Percentiles rank a stretch among this genome's conserved stretches.
These are phyloP conservation scores for Meira nashicola DNA, from an alignment of 1,284 basidiomycete genomes.

Conservation along the genomic window DNA sequence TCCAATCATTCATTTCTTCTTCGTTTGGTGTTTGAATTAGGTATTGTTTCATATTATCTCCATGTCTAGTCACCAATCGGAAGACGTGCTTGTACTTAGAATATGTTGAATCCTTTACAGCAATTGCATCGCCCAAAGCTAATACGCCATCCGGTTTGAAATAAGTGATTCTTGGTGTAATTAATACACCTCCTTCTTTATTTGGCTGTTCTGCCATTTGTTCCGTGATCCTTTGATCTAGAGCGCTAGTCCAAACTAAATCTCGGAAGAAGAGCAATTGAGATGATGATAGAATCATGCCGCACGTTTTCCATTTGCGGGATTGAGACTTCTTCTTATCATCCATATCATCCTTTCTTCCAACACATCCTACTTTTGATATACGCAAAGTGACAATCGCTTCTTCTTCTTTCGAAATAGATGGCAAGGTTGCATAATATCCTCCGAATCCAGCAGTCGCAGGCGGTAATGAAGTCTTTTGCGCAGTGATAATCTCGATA, in stretches of 20 bases:
- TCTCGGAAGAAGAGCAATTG: constrained; percentile 91
- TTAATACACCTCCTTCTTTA: constrained; percentile 40
- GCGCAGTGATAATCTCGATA: constrained; percentile 40
- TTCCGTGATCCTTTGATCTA: constrained; percentile 60
- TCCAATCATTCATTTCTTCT: constrained; percentile 82
- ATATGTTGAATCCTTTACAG: constrained; percentile 37
- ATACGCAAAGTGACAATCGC: constrained; percentile 62
- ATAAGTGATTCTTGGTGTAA: constrained; percentile 60
- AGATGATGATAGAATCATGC: constrained; percentile 78
- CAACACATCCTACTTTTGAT: constrained; percentile 74
- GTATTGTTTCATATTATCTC: constrained; percentile 65
- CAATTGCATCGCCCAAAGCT: constrained; percentile 58
- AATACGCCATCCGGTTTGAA: constrained; percentile 84
- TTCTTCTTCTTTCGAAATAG: constrained; percentile 19
- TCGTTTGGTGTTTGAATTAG: constrained; percentile 72
- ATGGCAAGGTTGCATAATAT: neutral
- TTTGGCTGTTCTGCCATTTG: constrained; percentile 24
- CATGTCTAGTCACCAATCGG: constrained; percentile 63
- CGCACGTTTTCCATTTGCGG: constrained; percentile 84
- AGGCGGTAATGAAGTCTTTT: constrained; percentile 10
- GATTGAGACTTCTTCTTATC: constrained; percentile 71
- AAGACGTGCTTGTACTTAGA: constrained; percentile 68
- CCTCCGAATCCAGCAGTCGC: constrained; percentile 8
- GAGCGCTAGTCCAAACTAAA: constrained; percentile 61
- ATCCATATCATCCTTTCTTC: constrained; percentile 67